Conservation (phyloP, 805 yeast species). For the Debaryomyces maramus region DNA sequence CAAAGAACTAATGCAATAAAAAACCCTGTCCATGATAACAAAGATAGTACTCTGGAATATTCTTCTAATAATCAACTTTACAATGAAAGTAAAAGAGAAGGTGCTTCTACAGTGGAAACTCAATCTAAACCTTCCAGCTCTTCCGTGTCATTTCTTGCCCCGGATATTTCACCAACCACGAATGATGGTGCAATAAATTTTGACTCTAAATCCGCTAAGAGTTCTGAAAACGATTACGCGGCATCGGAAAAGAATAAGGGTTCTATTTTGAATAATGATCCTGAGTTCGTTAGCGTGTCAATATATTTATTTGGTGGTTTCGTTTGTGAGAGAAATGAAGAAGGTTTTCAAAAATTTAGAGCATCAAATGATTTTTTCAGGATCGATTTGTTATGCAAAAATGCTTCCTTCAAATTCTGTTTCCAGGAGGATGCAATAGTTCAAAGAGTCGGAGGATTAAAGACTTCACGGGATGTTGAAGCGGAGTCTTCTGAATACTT, state of each 20-base stretch:
- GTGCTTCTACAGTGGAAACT: background rate
- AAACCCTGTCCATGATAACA: background rate
- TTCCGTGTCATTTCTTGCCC: background rate
- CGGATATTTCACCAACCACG: background rate
- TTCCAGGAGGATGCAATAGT: slow-evolving; percentile 17
- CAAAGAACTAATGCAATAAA: background rate
- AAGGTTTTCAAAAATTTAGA: slow-evolving; percentile 21
- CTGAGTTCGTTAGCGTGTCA: slow-evolving; percentile 15
- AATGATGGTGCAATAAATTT: background rate
- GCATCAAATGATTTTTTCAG: slow-evolving; percentile 37
- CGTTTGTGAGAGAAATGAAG: slow-evolving; percentile 8
- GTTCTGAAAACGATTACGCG: background rate
- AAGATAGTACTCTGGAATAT: background rate
- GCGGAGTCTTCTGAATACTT: slow-evolving; percentile 8
- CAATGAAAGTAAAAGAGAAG: background rate
- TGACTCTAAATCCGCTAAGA: background rate
- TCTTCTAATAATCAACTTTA: background rate
- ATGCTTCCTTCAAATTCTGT: slow-evolving; percentile 6
- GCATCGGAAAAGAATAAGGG: background rate
- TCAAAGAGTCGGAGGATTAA: slow-evolving; percentile 13
- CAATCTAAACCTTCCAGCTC: background rate
- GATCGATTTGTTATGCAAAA: slow-evolving; percentile 27
- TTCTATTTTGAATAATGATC: background rate
- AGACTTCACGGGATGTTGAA: slow-evolving; percentile 1
- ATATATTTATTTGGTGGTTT: slow-evolving; percentile 45